Conservation (phyloP, 1,139 yeast species). For the Magnusiomyces tetraspermus region DNA sequence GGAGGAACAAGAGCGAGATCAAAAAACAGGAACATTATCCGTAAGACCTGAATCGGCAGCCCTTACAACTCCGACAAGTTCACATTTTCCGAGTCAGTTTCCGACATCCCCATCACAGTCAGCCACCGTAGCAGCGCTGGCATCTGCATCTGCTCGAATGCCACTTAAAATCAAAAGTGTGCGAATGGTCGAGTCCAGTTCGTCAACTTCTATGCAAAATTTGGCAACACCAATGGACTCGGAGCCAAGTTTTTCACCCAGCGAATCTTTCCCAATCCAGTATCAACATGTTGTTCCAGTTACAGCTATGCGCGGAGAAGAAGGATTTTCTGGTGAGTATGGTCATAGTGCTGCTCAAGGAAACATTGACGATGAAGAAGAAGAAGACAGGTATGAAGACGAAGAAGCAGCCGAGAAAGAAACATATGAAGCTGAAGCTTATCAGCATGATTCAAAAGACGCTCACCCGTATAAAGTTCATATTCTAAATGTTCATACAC, state of each 20-base stretch:
- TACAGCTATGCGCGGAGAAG: not conserved
- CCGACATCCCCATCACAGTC: not conserved
- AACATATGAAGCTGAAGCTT: not conserved
- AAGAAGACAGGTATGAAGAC: not conserved
- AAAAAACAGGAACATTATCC: no score
- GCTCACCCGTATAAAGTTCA: not conserved
- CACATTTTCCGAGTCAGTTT: not conserved
- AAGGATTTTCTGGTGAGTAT: not conserved
- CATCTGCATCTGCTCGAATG: not conserved
- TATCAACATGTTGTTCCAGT: not conserved
- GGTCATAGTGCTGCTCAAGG: not conserved
- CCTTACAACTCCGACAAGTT: not conserved
- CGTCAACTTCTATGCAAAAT: no score
- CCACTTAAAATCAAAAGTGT: not conserved
- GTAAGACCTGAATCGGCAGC: no score
- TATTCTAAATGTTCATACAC: not conserved
- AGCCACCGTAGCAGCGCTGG: not conserved
- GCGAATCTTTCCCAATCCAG: not conserved
- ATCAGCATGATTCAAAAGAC: not conserved
- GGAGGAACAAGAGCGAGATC: no score
- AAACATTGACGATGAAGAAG: constrained; percentile 1
- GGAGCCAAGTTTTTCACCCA: not conserved
- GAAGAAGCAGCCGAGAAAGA: not conserved
- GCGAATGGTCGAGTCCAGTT: not conserved
- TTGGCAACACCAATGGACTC: not conserved